A percentile compares a stretch with the other conserved stretches of the same genome.
These are phyloP conservation scores for Teratosphaeria zuluensis DNA, from an alignment of 2,329 filamentous ascomycete genomes.

Conservation along the genomic window DNA sequence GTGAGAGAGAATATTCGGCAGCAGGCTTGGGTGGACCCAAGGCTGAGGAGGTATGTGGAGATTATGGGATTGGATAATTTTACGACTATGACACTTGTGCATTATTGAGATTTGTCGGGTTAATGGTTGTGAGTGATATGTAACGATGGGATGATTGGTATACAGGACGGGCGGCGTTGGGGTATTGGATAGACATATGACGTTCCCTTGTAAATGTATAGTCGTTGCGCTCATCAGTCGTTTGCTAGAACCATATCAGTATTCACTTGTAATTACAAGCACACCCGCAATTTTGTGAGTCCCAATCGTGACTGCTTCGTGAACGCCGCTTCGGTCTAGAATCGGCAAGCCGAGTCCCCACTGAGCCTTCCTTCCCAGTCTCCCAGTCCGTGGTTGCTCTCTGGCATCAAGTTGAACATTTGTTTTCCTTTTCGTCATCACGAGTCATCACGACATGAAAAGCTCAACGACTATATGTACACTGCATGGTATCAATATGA, in stretches of 20 bases:
- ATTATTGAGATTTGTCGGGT: not conserved
- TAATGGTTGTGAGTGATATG: too few species aligned
- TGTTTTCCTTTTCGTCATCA: not conserved
- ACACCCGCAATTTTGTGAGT: too few species aligned
- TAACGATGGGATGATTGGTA: too few species aligned
- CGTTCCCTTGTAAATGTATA: too few species aligned
- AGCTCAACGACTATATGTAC: not conserved
- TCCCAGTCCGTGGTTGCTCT: not conserved
- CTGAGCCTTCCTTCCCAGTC: not conserved
- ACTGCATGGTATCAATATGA: not conserved
- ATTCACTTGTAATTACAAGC: too few species aligned
- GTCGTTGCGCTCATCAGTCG: too few species aligned
- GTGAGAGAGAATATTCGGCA: not conserved
- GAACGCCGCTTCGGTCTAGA: too few species aligned
- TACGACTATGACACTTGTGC: not conserved
- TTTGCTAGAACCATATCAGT: too few species aligned
- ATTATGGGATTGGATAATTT: not conserved
- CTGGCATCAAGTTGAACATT: not conserved
- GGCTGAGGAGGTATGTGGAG: not conserved
- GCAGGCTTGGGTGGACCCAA: not conserved
- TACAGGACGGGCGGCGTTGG: too few species aligned
- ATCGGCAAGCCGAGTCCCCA: not conserved
- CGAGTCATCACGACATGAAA: not conserved
- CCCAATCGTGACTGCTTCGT: too few species aligned
- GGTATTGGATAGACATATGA: too few species aligned